A percentile compares a stretch with the other conserved stretches of the same genome.
phyloP scores from a whole-genome alignment of 768 basidiomycete genomes.

The Suillus occidentalis region DNA sequence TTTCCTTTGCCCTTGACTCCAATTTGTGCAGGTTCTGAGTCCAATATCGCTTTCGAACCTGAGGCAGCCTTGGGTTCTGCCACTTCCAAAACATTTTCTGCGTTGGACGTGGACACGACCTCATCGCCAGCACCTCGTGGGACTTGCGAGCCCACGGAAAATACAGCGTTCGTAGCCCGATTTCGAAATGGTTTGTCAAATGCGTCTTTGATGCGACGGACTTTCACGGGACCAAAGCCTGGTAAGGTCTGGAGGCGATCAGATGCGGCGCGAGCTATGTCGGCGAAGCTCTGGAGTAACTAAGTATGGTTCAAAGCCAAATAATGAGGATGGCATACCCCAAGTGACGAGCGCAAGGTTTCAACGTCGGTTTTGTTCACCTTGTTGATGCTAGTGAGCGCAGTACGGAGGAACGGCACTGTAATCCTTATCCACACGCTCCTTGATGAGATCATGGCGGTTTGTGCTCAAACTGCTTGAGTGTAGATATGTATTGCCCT shows the following conservation, averaged over 20 bases:
- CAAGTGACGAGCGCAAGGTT: slow-evolving; percentile 88
- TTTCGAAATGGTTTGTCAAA: slow-evolving; percentile 88
- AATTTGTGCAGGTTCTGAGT: neutral
- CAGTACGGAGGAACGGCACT: slow-evolving; percentile 76
- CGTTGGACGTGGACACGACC: neutral
- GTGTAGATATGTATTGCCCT: slow-evolving; percentile 85
- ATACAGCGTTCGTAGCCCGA: slow-evolving; percentile 50
- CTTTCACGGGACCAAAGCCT: slow-evolving; percentile 93
- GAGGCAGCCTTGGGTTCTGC: too few relatives aligned
- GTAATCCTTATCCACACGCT: slow-evolving; percentile 90
- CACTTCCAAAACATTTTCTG: neutral
- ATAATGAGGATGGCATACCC: slow-evolving; percentile 54
- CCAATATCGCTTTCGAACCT: neutral
- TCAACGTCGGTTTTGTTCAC: slow-evolving; percentile 98
- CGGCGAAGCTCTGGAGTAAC: slow-evolving; percentile 72
- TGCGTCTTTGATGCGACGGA: slow-evolving; percentile 85
- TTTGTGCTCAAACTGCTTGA: slow-evolving; percentile 93
- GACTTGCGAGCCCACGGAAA: slow-evolving; percentile 31
- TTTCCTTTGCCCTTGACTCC: slow-evolving; percentile 8
- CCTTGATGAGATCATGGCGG: slow-evolving; percentile 93
- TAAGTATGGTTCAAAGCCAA: slow-evolving; percentile 6
- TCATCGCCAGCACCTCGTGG: slow-evolving; percentile 1
- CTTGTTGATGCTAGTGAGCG: slow-evolving; percentile 85
- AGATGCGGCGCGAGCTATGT: slow-evolving; percentile 69
- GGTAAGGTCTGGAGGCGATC: slow-evolving; percentile 82